Percentiles rank a stretch among this genome's conserved stretches.
Evolutionary conservation across 345 rosid genomes (phyloP).

Genomic region (Populus davidiana): DNA sequence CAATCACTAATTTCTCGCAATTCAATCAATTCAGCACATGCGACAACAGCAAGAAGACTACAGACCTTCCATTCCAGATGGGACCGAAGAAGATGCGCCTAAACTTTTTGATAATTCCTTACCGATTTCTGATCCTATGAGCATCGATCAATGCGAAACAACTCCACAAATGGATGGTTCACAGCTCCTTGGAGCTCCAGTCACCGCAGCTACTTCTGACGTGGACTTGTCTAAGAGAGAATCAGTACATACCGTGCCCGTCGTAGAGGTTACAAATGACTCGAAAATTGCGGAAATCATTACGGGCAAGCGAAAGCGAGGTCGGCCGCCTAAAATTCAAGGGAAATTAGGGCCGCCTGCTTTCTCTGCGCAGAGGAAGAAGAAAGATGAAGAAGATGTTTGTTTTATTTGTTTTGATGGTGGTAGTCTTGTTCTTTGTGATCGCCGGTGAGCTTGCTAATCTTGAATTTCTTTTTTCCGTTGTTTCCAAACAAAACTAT

Average conservation of each 20-base stretch:
- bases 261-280: constrained; percentile 28
- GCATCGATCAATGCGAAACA: constrained; percentile 56
- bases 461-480: too few species aligned
- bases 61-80: too few species aligned
- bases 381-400: constrained; percentile 84
- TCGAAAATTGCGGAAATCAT: constrained; percentile 20
- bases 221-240: constrained; percentile 2
- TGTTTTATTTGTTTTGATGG: constrained; percentile 99
- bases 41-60: too few species aligned
- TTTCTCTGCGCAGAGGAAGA: constrained; percentile 29
- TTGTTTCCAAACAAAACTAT: too few species aligned
- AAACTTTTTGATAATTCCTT: too few species aligned
- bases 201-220: constrained; percentile 5
- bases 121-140: constrained; percentile 30
- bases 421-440: constrained; percentile 93
- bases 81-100: too few species aligned
- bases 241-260: constrained; percentile 6
- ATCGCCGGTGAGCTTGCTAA: constrained; percentile 66
- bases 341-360: constrained; percentile 14
- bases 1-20: too few species aligned
- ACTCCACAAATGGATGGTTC: constrained; percentile 39
- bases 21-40: too few species aligned
- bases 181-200: constrained; percentile 35
- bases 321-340: constrained; percentile 62
- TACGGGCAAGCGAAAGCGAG: constrained; percentile 60